These are phyloP conservation scores for Fusarium algeriense DNA, from an alignment of 2,329 filamentous ascomycete species.

Conservation along the genomic window DNA sequence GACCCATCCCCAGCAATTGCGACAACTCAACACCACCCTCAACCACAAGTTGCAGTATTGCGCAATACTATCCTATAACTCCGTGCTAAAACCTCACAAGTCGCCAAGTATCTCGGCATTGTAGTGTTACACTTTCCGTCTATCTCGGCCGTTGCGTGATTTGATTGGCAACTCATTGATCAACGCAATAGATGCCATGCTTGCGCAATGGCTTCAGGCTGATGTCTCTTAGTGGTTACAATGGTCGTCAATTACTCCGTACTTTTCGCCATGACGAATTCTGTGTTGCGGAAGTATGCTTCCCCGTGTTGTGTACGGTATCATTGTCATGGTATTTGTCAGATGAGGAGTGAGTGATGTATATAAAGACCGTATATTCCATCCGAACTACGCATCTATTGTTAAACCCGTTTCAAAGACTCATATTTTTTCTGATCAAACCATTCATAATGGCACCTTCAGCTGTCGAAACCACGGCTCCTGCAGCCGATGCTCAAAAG, in stretches of 20 bases:
- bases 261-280: conserved; percentile 18
- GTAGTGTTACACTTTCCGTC: neutral
- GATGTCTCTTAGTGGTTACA: conserved; percentile 7
- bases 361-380: conserved; percentile 34
- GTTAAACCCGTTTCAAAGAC: neutral
- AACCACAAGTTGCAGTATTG: conserved; percentile 31
- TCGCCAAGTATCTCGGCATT: neutral
- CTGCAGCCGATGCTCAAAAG: conserved; percentile 36
- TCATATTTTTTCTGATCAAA: neutral
- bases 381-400: neutral
- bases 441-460: conserved; percentile 41
- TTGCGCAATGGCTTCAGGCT: conserved; percentile 34
- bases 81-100: neutral
- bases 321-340: neutral
- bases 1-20: conserved; percentile 44
- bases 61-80: conserved; percentile 31
- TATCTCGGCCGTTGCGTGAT: conserved; percentile 41
- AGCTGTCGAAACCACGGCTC: conserved; percentile 38
- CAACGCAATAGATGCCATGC: conserved; percentile 12
- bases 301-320: conserved; percentile 22
- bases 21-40: conserved; percentile 29
- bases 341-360: neutral
- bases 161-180: conserved; percentile 3
- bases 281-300: neutral
- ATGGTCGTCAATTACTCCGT: neutral